Conservation (phyloP, 306 rosid species). For the Medicago arabica region DNA sequence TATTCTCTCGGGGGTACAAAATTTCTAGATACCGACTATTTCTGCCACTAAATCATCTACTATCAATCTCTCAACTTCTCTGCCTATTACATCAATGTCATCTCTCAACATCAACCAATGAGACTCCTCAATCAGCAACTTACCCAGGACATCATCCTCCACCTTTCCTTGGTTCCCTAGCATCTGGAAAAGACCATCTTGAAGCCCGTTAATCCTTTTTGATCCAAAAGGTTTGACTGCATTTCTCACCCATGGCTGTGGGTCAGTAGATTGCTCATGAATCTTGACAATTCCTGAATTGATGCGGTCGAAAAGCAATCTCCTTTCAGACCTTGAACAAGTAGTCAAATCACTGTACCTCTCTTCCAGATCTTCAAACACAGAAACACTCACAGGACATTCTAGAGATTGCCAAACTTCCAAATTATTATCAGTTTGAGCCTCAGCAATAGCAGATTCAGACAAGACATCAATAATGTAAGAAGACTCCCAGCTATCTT, state of each 20-base stretch:
- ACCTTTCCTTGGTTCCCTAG: constrained; percentile 55
- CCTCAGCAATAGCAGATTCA: constrained; percentile 57
- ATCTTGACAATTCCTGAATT: constrained; percentile 66
- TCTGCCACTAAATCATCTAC: constrained; percentile 77
- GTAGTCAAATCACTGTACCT: constrained; percentile 53
- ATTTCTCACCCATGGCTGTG: constrained; percentile 65
- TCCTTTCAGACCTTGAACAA: constrained; percentile 71
- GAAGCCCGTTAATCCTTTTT: constrained; percentile 46
- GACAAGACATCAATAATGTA: constrained; percentile 65
- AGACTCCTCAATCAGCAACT: constrained; percentile 55
- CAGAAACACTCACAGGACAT: constrained; percentile 62
- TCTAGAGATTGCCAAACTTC: constrained; percentile 68
- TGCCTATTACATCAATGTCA: constrained; percentile 66
- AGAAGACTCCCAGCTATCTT: constrained; percentile 72
- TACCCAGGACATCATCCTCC: constrained; percentile 55
- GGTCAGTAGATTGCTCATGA: constrained; percentile 50
- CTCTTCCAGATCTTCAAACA: constrained; percentile 77
- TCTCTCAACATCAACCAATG: constrained; percentile 67
- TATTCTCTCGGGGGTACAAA: constrained; percentile 45
- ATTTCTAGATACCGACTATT: constrained; percentile 53
- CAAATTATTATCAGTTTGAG: constrained; percentile 46
- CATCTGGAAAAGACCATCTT: constrained; percentile 53
- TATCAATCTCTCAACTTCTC: constrained; percentile 65
- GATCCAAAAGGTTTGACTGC: constrained; percentile 35
- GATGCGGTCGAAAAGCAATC: constrained; percentile 78